phyloP scores from a whole-genome alignment of 768 basidiomycete genomes.

The Austroboletus eburneus region DNA sequence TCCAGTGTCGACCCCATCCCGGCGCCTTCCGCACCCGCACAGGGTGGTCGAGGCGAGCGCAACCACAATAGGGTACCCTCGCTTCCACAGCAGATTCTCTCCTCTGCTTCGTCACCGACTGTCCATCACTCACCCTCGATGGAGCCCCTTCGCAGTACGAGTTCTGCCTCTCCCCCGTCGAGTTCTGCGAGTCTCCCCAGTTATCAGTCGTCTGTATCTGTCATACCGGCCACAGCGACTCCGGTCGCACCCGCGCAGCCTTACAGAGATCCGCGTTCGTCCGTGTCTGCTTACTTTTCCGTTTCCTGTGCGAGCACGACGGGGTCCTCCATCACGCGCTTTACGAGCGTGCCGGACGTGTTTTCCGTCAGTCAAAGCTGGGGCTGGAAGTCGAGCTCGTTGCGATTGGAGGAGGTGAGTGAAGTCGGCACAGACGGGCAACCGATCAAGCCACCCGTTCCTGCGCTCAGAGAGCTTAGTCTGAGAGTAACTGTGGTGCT shows the following conservation, averaged over 20 bases:
- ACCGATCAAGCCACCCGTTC: constrained; percentile 28
- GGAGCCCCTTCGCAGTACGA: constrained; percentile 44
- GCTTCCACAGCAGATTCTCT: constrained; percentile 29
- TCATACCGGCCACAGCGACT: constrained; percentile 40
- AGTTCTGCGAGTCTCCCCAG: constrained; percentile 14
- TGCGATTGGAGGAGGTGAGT: constrained; percentile 47
- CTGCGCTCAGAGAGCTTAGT: constrained; percentile 47
- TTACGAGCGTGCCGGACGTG: constrained; percentile 80
- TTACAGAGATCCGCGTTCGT: constrained; percentile 70
- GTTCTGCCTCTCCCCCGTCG: constrained; percentile 33
- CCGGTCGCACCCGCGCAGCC: constrained; percentile 55
- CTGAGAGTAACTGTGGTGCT: constrained; percentile 76
- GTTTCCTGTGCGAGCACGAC: constrained; percentile 79
- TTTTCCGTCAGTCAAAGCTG: constrained; percentile 86
- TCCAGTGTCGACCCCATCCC: constrained; percentile 77
- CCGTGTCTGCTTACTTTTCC: constrained; percentile 76
- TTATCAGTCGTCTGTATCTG: constrained; percentile 19
- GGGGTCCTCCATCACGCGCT: constrained; percentile 78
- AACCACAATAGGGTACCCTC: constrained; percentile 29
- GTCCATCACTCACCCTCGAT: constrained; percentile 45
- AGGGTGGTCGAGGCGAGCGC: constrained; percentile 20
- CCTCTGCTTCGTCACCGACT: constrained; percentile 22
- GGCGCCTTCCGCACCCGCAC: constrained; percentile 53
- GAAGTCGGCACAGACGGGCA: constrained; percentile 34
- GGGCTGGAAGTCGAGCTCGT: constrained; percentile 81